Evolutionary conservation across 768 basidiomycete species (phyloP).

Genomic region (Sistotremastrum niveocremeum): DNA sequence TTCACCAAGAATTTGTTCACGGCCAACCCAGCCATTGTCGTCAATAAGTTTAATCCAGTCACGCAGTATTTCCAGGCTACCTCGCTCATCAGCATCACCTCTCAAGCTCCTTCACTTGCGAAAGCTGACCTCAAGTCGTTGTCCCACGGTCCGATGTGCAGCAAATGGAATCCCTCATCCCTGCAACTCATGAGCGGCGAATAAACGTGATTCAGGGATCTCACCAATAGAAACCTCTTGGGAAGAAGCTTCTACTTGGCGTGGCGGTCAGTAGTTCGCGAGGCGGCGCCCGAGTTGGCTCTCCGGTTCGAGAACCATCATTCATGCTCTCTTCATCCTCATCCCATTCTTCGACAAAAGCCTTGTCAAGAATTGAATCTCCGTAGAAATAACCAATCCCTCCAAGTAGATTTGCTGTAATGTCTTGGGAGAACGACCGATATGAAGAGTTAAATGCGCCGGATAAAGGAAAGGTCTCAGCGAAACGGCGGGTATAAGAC

Average conservation of each 20-base stretch:
- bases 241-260: constrained; percentile 94
- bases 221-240: constrained; percentile 93
- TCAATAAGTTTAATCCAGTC: constrained; percentile 88
- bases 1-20: constrained; percentile 93
- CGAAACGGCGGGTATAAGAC: constrained; percentile 56
- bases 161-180: constrained; percentile 95
- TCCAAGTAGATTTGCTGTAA: constrained; percentile 84
- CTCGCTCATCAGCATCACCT: not conserved
- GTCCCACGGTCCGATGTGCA: constrained; percentile 89
- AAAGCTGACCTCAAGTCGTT: constrained; percentile 58
- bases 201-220: not conserved
- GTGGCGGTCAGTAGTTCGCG: constrained; percentile 78
- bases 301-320: constrained; percentile 19
- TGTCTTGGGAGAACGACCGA: constrained; percentile 60
- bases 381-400: constrained; percentile 96
- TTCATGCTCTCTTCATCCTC: constrained; percentile 39
- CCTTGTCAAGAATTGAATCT: constrained; percentile 70
- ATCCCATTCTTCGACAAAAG: constrained; percentile 88
- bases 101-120: not conserved
- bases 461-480: constrained; percentile 53
- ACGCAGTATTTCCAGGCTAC: constrained; percentile 75
- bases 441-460: constrained; percentile 34
- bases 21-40: constrained; percentile 88
- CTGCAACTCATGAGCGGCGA: constrained; percentile 23
- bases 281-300: constrained; percentile 33